Percentiles rank a stretch among this genome's conserved stretches.
Evolutionary conservation across 257 asterid species (phyloP).

Genomic region (Solanum medicagineum): DNA sequence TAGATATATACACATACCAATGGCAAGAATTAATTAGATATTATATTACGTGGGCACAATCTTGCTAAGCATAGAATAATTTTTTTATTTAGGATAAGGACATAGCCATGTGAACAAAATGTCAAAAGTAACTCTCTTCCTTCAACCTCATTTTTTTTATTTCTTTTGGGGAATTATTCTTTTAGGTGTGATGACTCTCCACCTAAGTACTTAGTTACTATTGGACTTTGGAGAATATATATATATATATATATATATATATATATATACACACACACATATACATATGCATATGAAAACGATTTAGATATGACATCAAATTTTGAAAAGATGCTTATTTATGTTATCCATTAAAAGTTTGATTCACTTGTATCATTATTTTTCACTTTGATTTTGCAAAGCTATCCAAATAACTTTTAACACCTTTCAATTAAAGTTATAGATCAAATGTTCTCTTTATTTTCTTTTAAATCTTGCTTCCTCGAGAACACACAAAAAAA

Average conservation of each 20-base stretch:
- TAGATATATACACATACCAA: background rate
- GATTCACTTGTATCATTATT: no score
- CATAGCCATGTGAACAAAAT: background rate
- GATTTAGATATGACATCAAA: no score
- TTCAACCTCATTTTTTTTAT: background rate
- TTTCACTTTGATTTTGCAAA: no score
- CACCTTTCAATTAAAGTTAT: no score
- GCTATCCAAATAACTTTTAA: no score
- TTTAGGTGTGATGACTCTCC: background rate
- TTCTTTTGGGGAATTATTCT: background rate
- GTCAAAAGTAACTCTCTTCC: background rate
- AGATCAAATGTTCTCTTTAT: no score
- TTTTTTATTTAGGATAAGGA: background rate
- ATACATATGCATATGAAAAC: no score
- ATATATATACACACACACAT: fast-evolving
- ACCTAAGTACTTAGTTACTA: background rate
- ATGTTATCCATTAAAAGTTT: no score
- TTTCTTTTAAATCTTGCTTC: no score
- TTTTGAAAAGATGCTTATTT: no score
- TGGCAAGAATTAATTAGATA: background rate
- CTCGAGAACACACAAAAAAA: no score
- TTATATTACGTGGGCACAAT: background rate
- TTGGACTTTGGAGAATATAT: background rate
- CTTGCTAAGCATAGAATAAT: background rate
- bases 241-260: background rate